Conservation (phyloP, 768 basidiomycete species). For the Boletus rubescentipes region DNA sequence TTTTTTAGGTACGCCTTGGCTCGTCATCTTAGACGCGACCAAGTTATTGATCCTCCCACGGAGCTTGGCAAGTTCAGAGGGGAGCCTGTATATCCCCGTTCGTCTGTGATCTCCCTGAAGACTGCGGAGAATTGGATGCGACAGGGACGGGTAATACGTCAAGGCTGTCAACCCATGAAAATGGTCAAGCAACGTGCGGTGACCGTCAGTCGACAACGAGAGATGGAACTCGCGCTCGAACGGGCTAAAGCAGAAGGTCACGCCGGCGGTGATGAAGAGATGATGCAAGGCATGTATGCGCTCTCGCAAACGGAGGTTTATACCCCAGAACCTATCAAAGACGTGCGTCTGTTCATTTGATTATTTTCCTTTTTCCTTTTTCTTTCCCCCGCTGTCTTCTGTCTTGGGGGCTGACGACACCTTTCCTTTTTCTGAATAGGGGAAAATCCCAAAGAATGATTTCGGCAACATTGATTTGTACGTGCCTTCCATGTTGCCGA, state of each 20-base stretch:
- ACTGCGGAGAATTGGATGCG: slow-evolving; percentile 96
- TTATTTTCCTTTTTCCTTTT: slow-evolving; percentile 2
- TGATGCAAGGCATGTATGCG: slow-evolving; percentile 87
- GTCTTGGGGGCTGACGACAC: slow-evolving; percentile 4
- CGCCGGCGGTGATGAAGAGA: slow-evolving; percentile 45
- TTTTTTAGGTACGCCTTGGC: slow-evolving; percentile 70
- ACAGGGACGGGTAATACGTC: slow-evolving; percentile 68
- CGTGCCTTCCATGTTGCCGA: slow-evolving; percentile 91
- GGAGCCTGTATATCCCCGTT: slow-evolving; percentile 86
- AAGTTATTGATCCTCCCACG: slow-evolving; percentile 78
- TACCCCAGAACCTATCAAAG: slow-evolving; percentile 72
- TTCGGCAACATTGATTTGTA: slow-evolving; percentile 98
- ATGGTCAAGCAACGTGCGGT: slow-evolving; percentile 81
- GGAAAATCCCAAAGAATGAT: slow-evolving; percentile 89
- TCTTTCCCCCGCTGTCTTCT: not conserved
- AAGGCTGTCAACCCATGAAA: slow-evolving; percentile 84
- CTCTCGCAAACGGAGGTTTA: slow-evolving; percentile 82
- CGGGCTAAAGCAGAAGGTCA: slow-evolving; percentile 38
- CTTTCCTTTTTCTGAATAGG: slow-evolving; percentile 47
- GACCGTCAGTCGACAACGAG: slow-evolving; percentile 76
- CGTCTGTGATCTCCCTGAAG: slow-evolving; percentile 81
- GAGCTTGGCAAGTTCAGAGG: slow-evolving; percentile 92
- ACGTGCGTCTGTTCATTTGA: slow-evolving; percentile 64
- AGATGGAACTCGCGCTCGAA: slow-evolving; percentile 57
- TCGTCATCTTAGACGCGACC: slow-evolving; percentile 84